Evolutionary conservation across 208 protist genomes (phyloP), one percentile per base, ranked within the genome.

Genomic region (Novymonas esmeraldas): DNA sequence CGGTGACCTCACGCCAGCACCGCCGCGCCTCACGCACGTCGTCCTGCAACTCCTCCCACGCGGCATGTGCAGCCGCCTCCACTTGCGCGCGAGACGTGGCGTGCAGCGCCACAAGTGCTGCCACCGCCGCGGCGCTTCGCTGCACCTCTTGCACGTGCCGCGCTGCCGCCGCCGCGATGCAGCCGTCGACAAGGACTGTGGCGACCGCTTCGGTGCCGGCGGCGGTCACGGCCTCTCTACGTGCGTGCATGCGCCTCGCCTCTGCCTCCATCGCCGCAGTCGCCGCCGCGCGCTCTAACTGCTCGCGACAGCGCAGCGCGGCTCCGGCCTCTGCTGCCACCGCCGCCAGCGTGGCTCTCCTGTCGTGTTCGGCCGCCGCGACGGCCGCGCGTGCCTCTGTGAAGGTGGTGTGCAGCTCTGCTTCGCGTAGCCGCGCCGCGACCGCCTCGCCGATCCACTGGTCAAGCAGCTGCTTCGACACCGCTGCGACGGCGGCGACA

Each of bases 111-210:
- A 20, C 34, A 29, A 42, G 11, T 11, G 3, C 28, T 4, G 22
- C 49, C 28, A 16, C 31, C 14, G 20, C 28, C 34, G 51, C 51
- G 16, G 7, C 51, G 6, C 9, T 13, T 41, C n/a, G 6, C 39
- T 6, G 18, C 24, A 28, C 2, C 14, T 34, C 49, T 6, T 10
- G 24, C 39, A 7, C 20, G 34, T 31, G 33, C 34, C 31, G 34
- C 2, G 54, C 54, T 59, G 54, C 54, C 26, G 38, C 54, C 20
- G 38, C 54, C 20, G 34, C 54, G 7, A 59, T 7, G 20, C 16
- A 39, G 36, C 33, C 18, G 54, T 59, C 33, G 0, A 59, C 33
- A 44, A 59, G n/a, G 20, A n/a, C 18, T 26, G 22, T 44, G 9
- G 54, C n/a, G n/a, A n/a, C n/a, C n/a, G n/a, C n/a, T n/a, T n/a